Percentiles rank a stretch among this genome's conserved stretches.
Conservation (phyloP, 495 filamentous ascomycete genomes). For the Aspergillus ellipticus region DNA sequence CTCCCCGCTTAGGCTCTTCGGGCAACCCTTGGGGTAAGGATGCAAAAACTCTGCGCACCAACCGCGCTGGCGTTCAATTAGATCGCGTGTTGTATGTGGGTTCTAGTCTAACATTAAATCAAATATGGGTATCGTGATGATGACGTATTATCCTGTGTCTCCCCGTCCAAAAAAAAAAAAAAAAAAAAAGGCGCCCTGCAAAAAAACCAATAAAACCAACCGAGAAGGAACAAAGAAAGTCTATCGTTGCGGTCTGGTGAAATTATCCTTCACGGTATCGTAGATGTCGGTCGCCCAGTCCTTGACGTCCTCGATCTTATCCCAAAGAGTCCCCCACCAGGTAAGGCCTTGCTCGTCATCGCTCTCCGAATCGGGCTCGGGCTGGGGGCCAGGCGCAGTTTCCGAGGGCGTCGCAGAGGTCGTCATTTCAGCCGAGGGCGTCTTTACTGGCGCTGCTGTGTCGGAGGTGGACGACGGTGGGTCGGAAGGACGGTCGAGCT, state of each 20-base stretch:
- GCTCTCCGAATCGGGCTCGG: slow-evolving; percentile 18
- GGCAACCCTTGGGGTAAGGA: neutral
- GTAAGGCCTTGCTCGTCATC: slow-evolving; percentile 25
- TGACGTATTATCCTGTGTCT: neutral
- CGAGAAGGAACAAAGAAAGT: neutral
- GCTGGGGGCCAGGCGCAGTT: slow-evolving; percentile 14
- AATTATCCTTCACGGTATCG: slow-evolving; percentile 33
- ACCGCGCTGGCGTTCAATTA: too few relatives aligned
- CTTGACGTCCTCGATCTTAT: slow-evolving; percentile 34
- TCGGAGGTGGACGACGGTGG: slow-evolving; percentile 21
- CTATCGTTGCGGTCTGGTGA: slow-evolving; percentile 10
- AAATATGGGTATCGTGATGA: slow-evolving; percentile 11
- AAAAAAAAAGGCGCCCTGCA: neutral
- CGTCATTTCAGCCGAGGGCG: neutral
- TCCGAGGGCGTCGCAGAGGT: slow-evolving; percentile 9
- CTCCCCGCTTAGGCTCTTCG: neutral
- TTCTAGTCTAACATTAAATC: neutral
- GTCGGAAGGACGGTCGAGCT: slow-evolving; percentile 38
- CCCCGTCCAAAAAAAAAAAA: slow-evolving; percentile 1
- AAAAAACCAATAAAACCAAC: neutral
- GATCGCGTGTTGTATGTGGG: too few relatives aligned
- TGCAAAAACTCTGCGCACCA: neutral
- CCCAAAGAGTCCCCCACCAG: slow-evolving; percentile 34
- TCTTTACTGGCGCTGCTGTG: neutral
- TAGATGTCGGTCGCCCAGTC: slow-evolving; percentile 38